phyloP scores from a whole-genome alignment of 345 rosid species.

The Jatropha curcas region DNA sequence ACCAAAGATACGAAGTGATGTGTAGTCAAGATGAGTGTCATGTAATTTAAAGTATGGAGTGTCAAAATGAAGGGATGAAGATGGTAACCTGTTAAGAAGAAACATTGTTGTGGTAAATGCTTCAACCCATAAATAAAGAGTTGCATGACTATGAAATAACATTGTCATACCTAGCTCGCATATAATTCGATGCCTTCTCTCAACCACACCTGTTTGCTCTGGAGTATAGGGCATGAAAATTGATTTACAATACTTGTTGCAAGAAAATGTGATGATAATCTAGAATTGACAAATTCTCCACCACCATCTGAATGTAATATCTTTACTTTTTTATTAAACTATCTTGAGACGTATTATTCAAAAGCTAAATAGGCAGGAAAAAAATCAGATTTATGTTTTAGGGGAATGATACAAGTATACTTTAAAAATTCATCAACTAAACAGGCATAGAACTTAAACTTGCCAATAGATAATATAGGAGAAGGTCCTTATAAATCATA shows the following conservation, averaged over 20 bases:
- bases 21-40: not conserved
- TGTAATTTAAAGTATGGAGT: not conserved
- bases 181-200: not conserved
- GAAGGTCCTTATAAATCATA: not conserved
- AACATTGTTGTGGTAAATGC: not conserved
- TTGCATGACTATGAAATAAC: not conserved
- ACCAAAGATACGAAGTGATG: not conserved
- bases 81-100: not conserved
- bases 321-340: not conserved
- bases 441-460: too few species aligned
- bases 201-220: not conserved
- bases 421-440: not conserved
- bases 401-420: slow-evolving; percentile 11
- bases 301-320: slow-evolving; percentile 6
- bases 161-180: not conserved
- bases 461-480: not conserved
- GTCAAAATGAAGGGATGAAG: not conserved
- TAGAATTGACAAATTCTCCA: not conserved
- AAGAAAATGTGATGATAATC: not conserved
- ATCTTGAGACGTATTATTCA: not conserved
- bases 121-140: not conserved
- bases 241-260: slow-evolving; percentile 7
- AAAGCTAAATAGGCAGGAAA: not conserved
- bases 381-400: not conserved
- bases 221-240: not conserved